Evolutionary conservation across 169 alveolate species (phyloP).

Genomic region (Eimeria nieschulzi): DNA sequence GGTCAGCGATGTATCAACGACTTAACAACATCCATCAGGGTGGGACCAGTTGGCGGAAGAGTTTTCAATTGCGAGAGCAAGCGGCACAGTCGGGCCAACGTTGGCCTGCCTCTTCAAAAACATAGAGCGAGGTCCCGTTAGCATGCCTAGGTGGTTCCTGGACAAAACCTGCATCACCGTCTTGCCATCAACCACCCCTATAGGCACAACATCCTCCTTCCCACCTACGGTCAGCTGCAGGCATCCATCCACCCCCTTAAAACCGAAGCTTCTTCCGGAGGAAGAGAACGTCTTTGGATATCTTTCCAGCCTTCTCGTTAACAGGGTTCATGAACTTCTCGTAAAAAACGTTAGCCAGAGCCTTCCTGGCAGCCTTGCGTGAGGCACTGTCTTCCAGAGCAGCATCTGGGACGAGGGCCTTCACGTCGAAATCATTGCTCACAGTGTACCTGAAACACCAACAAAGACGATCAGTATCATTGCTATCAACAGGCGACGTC

Average conservation of each 20-base stretch:
- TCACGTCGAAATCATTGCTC: constrained; percentile 74
- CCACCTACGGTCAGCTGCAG: not conserved
- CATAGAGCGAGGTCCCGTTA: not conserved
- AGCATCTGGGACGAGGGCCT: constrained; percentile 75
- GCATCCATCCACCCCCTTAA: constrained; percentile 32
- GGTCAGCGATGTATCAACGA: no score
- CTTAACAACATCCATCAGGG: no score
- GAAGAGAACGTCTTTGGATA: constrained; percentile 74
- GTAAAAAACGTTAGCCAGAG: constrained; percentile 62
- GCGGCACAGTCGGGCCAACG: no score
- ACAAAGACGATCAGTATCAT: no score
- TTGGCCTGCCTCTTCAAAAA: no score
- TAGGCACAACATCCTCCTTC: not conserved
- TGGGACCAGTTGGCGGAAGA: no score
- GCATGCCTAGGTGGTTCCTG: not conserved
- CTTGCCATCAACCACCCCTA: not conserved
- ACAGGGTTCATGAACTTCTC: constrained; percentile 78
- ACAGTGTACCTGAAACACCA: constrained; percentile 48
- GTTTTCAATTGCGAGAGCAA: no score
- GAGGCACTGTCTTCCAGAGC: constrained; percentile 66
- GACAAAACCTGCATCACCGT: not conserved
- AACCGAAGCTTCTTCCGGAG: constrained; percentile 78
- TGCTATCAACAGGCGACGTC: no score
- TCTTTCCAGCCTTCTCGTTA: constrained; percentile 77
- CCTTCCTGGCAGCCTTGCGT: constrained; percentile 76